A percentile compares a stretch with the other conserved stretches of the same genome.
These are phyloP conservation scores for Dovyalis caffra DNA, from an alignment of 345 rosid genomes.

Conservation along the genomic window DNA sequence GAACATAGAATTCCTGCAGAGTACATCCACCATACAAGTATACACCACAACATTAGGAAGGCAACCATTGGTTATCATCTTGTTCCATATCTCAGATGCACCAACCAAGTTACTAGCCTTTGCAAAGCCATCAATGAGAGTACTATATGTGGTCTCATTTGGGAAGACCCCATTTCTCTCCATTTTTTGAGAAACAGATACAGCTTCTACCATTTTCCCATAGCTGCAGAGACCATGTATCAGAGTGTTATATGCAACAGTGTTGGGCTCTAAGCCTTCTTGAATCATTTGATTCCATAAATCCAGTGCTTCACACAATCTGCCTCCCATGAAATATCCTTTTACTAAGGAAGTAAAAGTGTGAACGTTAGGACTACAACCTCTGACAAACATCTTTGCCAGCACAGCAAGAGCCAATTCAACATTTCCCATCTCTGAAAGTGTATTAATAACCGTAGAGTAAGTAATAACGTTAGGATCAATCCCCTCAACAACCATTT, in stretches of 20 bases:
- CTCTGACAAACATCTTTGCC: constrained; percentile 63
- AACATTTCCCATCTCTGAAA: constrained; percentile 49
- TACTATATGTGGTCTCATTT: constrained; percentile 59
- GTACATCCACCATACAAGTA: constrained; percentile 77
- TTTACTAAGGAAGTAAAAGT: constrained; percentile 70
- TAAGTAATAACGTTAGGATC: constrained; percentile 72
- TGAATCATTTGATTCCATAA: constrained; percentile 55
- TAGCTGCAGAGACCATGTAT: constrained; percentile 63
- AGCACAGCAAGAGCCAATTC: constrained; percentile 60
- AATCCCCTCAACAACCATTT: constrained; percentile 51
- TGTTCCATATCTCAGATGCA: constrained; percentile 78
- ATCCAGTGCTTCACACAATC: constrained; percentile 50
- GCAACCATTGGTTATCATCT: constrained; percentile 66
- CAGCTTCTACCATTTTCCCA: constrained; percentile 52
- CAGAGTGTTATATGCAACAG: constrained; percentile 62
- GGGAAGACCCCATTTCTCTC: constrained; percentile 49
- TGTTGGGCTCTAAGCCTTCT: constrained; percentile 52
- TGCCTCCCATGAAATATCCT: constrained; percentile 60
- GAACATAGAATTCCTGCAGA: constrained; percentile 63
- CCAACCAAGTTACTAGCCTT: constrained; percentile 55
- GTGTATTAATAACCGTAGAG: constrained; percentile 59
- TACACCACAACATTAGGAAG: constrained; percentile 73
- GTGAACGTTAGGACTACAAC: constrained; percentile 64
- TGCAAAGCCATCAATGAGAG: constrained; percentile 72
- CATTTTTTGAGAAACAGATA: constrained; percentile 55